Conservation (phyloP, 257 asterid species). For the Rauvolfia tetraphylla region DNA sequence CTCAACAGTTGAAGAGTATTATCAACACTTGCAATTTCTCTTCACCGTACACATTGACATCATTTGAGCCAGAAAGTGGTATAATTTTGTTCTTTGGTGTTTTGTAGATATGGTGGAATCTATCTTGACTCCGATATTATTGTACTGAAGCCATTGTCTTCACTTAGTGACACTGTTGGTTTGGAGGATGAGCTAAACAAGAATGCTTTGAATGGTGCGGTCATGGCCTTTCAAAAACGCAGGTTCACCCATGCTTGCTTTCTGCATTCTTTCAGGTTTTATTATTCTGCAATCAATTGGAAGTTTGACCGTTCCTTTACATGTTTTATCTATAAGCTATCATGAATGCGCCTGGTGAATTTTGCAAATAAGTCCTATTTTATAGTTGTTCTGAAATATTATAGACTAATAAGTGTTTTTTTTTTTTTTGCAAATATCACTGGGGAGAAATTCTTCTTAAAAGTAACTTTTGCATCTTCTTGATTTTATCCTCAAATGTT, state of each 20-base stretch:
- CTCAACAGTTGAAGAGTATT: neutral
- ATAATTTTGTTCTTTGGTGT: slow-evolving; percentile 18
- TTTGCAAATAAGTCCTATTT: neutral
- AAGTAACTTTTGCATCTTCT: neutral
- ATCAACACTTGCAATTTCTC: neutral
- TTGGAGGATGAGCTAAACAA: slow-evolving; percentile 51
- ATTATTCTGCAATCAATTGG: neutral
- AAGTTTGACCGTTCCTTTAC: neutral
- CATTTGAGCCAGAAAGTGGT: neutral
- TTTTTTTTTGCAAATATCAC: neutral
- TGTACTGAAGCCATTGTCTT: slow-evolving; percentile 64
- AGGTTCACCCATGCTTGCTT: slow-evolving; percentile 42
- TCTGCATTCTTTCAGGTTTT: neutral
- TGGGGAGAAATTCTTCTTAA: neutral
- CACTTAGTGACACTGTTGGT: slow-evolving; percentile 62
- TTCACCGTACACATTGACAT: neutral
- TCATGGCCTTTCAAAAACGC: slow-evolving; percentile 81
- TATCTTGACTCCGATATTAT: slow-evolving; percentile 87
- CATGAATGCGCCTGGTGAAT: neutral
- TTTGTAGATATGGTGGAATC: slow-evolving; percentile 80
- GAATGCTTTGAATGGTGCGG: slow-evolving; percentile 78
- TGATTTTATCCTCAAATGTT: neutral
- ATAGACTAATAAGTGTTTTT: neutral
- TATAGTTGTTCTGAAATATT: neutral
- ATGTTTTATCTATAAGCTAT: neutral